Conservation (phyloP, 257 asterid species). For the Lavandula angustifolia region DNA sequence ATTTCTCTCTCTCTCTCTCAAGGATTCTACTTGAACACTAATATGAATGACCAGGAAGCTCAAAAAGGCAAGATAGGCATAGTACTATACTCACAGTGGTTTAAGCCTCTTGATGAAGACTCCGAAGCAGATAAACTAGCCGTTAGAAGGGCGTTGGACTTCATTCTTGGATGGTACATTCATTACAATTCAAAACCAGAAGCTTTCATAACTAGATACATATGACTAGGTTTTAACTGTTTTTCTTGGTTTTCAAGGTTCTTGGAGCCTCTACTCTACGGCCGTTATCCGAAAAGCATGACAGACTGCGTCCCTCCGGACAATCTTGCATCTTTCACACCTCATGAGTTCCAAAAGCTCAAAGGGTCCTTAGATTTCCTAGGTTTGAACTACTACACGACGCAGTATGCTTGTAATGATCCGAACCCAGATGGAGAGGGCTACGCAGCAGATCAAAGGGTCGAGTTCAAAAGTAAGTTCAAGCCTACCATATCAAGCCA, state of each 20-base stretch:
- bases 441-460: slow-evolving; percentile 20
- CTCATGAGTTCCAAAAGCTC: not conserved
- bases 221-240: not conserved
- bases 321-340: slow-evolving; percentile 22
- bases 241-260: slow-evolving; percentile 19
- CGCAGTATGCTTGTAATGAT: slow-evolving; percentile 21
- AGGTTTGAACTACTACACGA: slow-evolving; percentile 38
- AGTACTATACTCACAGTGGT: slow-evolving; percentile 12
- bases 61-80: slow-evolving; percentile 35
- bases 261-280: slow-evolving; percentile 29
- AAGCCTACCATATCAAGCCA: too few relatives aligned
- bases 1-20: not conserved
- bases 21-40: too few relatives aligned
- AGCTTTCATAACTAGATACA: not conserved
- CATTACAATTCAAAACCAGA: not conserved
- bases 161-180: slow-evolving; percentile 38
- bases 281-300: slow-evolving; percentile 34
- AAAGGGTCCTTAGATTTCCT: slow-evolving; percentile 30
- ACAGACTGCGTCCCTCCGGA: slow-evolving; percentile 8
- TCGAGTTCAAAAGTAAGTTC: not conserved
- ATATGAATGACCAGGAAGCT: not conserved
- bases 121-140: not conserved
- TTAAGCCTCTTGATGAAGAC: not conserved
- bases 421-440: slow-evolving; percentile 5
- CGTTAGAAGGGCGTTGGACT: slow-evolving; percentile 28